Evolutionary conservation across 176 grass and related monocot species (phyloP).

Genomic region (Dactylis glomerata): DNA sequence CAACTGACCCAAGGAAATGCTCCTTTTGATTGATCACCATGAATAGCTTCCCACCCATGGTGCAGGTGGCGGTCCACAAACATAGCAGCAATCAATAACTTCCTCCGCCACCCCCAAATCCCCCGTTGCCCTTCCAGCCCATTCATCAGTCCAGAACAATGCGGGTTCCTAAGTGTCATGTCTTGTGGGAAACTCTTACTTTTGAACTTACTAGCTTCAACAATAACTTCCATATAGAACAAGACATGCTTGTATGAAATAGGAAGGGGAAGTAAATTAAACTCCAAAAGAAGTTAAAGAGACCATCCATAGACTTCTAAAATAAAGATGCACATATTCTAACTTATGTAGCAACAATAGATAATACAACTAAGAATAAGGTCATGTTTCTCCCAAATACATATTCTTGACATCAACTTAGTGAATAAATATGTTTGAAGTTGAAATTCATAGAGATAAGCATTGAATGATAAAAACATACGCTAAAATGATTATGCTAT

Average conservation of each 20-base stretch:
- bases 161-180: constrained; percentile 37
- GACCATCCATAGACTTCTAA: background rate
- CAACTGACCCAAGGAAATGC: constrained; percentile 66
- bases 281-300: too few relatives aligned
- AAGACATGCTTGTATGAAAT: constrained; percentile 8
- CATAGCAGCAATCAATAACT: constrained; percentile 63
- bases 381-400: background rate
- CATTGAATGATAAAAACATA: background rate
- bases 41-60: constrained; percentile 71
- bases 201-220: constrained; percentile 6
- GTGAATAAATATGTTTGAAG: background rate
- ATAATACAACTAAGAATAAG: background rate
- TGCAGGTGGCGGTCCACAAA: constrained; percentile 77
- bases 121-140: constrained; percentile 81
- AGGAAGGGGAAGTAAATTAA: too few relatives aligned
- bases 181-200: background rate
- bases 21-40: constrained; percentile 89
- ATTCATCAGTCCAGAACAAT: constrained; percentile 60
- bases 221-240: background rate
- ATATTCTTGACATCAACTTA: background rate
- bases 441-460: background rate
- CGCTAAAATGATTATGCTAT: constrained; percentile 1
- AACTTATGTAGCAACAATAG: constrained; percentile 14
- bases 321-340: background rate
- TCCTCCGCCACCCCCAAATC: constrained; percentile 63